Conservation (phyloP, 75 land plant genomes). For the Pinus tabuliformis region DNA sequence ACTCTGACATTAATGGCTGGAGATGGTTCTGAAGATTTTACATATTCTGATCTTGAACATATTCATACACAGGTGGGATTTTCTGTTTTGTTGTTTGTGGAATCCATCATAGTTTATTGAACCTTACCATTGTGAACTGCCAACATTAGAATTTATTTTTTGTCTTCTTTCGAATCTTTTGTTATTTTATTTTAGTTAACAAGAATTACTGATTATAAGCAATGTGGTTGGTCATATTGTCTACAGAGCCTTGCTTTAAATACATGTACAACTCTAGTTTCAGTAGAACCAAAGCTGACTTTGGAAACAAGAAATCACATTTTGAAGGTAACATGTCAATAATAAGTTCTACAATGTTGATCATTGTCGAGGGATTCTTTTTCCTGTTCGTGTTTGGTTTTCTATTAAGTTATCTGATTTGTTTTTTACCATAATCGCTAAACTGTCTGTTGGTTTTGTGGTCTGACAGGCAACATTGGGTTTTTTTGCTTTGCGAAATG, state of each 20-base stretch:
- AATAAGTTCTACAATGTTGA: background rate
- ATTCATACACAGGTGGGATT: slow-evolving; percentile 78
- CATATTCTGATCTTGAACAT: slow-evolving; percentile 57
- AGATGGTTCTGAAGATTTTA: slow-evolving; percentile 59
- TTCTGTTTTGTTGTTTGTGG: background rate
- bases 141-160: background rate
- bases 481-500: slow-evolving; percentile 86
- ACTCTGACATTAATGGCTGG: slow-evolving; percentile 85
- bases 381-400: background rate
- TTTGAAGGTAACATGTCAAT: slow-evolving; percentile 53
- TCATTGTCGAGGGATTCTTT: background rate
- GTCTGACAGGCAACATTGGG: slow-evolving; percentile 87
- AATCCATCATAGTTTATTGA: background rate
- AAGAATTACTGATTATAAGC: background rate
- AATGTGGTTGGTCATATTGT: slow-evolving; percentile 6
- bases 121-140: background rate
- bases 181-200: background rate
- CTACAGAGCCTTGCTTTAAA: slow-evolving; percentile 82
- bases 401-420: background rate
- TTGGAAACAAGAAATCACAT: slow-evolving; percentile 77
- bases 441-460: background rate
- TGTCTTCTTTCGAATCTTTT: background rate
- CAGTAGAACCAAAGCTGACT: slow-evolving; percentile 87
- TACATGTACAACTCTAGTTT: slow-evolving; percentile 96
- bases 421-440: background rate